Evolutionary conservation across 139 green algal species (phyloP).

Genomic region (Chlamydomonas sp.): DNA sequence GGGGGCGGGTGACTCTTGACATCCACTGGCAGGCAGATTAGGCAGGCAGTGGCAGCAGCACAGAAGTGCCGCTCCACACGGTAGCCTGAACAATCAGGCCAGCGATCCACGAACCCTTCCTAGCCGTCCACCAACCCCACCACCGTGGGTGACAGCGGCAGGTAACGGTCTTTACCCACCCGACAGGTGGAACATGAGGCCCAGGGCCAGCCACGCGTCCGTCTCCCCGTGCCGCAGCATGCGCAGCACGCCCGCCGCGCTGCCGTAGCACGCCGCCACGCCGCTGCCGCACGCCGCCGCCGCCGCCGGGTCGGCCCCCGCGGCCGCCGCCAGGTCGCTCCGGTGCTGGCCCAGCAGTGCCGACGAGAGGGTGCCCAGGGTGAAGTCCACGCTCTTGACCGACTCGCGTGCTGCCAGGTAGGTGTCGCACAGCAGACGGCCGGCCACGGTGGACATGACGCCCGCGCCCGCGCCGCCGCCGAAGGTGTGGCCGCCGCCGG

Average conservation of each 20-base stretch:
- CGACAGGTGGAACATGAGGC: slow-evolving; percentile 83
- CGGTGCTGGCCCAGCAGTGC: slow-evolving; percentile 83
- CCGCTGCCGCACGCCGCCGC: neutral
- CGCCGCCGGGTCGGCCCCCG: neutral
- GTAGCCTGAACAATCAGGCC: too few species aligned
- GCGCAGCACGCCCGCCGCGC: slow-evolving; percentile 63
- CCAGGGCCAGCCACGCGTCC: slow-evolving; percentile 94
- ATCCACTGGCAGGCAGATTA: neutral
- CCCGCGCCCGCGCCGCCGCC: slow-evolving; percentile 86
- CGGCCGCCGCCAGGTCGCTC: slow-evolving; percentile 65
- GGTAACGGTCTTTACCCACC: slow-evolving; percentile 25
- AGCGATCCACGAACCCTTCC: too few species aligned
- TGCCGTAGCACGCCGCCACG: neutral
- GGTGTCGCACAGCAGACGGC: slow-evolving; percentile 96
- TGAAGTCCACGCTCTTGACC: slow-evolving; percentile 95
- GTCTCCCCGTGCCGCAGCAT: slow-evolving; percentile 83
- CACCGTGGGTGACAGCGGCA: too few species aligned
- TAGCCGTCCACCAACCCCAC: neutral
- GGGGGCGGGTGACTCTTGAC: neutral
- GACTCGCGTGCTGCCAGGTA: slow-evolving; percentile 94
- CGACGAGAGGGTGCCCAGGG: slow-evolving; percentile 83
- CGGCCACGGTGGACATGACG: slow-evolving; percentile 65
- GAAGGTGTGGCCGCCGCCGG: slow-evolving; percentile 81
- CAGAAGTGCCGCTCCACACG: too few species aligned
- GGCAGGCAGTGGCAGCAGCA: neutral